Percentiles rank a stretch among this genome's conserved stretches.
phyloP scores from a whole-genome alignment of 768 basidiomycete genomes.

The Boletus reticulatus region DNA sequence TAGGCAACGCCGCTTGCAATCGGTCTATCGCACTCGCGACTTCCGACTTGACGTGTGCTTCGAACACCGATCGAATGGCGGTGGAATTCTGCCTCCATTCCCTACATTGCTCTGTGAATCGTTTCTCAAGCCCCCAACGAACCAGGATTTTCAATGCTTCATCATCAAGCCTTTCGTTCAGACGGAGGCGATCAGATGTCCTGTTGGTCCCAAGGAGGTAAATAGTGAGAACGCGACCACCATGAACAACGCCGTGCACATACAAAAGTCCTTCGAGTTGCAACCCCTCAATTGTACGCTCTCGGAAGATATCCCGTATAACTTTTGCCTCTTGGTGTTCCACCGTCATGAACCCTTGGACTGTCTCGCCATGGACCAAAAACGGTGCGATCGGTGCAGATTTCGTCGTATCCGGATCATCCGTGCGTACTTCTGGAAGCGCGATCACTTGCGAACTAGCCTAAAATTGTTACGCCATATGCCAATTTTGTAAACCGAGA shows the following conservation, averaged over 20 bases:
- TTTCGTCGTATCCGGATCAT: conserved; percentile 5
- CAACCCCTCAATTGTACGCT: no score
- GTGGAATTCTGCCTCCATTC: no score
- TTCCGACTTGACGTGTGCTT: background rate
- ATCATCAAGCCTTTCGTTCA: no score
- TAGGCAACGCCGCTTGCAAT: conserved; percentile 2
- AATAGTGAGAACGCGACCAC: no score
- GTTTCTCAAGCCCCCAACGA: no score
- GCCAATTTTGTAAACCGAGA: background rate
- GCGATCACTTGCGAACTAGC: conserved; percentile 11
- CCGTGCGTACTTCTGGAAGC: conserved; percentile 4
- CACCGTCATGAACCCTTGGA: conserved; percentile 40
- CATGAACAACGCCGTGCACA: no score
- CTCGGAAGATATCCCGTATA: background rate
- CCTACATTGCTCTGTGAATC: no score
- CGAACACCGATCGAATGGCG: background rate
- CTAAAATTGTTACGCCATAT: background rate
- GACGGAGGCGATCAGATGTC: no score
- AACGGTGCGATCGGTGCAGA: conserved; percentile 17
- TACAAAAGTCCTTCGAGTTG: no score
- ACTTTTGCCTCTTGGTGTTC: conserved; percentile 17
- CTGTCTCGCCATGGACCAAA: conserved; percentile 40
- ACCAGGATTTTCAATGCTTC: no score
- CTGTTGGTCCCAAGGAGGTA: no score
- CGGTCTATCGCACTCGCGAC: background rate